Evolutionary conservation across 2,329 filamentous ascomycete species (phyloP).

Genomic region (Tolypocladium inflatum): DNA sequence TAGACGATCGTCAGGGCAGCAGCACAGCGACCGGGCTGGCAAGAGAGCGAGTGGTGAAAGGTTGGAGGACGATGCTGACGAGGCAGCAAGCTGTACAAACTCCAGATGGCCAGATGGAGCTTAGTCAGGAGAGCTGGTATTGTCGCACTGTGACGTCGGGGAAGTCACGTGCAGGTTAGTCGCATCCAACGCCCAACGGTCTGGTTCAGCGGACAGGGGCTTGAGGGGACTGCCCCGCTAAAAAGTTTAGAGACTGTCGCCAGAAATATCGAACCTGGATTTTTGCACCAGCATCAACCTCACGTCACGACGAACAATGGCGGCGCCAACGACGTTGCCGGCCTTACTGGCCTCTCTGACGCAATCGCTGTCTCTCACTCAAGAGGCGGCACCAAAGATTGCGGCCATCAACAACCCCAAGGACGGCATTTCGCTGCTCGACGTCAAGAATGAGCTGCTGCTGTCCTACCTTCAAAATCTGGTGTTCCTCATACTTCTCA

Average conservation of each 20-base stretch:
- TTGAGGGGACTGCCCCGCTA: slow-evolving; percentile 8
- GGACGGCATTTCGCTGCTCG: slow-evolving; percentile 87
- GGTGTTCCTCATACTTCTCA: slow-evolving; percentile 75
- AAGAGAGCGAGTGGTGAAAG: not conserved
- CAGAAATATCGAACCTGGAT: not conserved
- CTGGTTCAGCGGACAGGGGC: not conserved
- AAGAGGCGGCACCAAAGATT: slow-evolving; percentile 56
- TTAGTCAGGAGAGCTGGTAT: slow-evolving; percentile 6
- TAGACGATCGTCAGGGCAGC: not conserved
- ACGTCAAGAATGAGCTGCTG: slow-evolving; percentile 94
- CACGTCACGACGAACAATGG: slow-evolving; percentile 27
- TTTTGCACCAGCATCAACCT: slow-evolving; percentile 2
- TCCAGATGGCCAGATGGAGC: slow-evolving; percentile 3
- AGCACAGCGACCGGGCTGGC: slow-evolving; percentile 1
- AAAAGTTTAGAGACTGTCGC: slow-evolving; percentile 9
- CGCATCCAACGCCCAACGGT: no score
- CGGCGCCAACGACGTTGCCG: slow-evolving; percentile 38
- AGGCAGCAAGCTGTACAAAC: not conserved
- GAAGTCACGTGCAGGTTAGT: no score
- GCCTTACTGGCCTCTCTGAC: slow-evolving; percentile 44
- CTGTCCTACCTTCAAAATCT: slow-evolving; percentile 93
- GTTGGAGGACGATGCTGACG: not conserved
- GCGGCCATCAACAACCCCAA: slow-evolving; percentile 60
- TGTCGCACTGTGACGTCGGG: not conserved
- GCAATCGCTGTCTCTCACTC: slow-evolving; percentile 50